Percentiles rank a stretch among this genome's conserved stretches.
phyloP scores from a whole-genome alignment of 192 early-diverging fungal species.

The Backusella circina region DNA sequence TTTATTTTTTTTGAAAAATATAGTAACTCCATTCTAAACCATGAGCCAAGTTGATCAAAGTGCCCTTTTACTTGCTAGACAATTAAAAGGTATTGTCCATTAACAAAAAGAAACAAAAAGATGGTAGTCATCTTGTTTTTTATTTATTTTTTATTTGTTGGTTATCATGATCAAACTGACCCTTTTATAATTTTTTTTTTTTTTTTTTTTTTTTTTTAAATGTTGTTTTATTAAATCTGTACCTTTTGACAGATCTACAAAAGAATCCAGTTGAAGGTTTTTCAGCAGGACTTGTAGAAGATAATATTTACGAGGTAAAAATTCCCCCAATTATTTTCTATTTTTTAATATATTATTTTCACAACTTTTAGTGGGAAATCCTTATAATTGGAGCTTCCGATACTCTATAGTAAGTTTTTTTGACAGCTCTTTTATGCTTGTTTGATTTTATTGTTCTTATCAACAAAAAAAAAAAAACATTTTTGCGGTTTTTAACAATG shows the following conservation, averaged over 20 bases:
- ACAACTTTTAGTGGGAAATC: constrained; percentile 72
- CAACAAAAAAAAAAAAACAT: not conserved
- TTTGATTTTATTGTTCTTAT: not conserved
- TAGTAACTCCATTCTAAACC: not conserved
- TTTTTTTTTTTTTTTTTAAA: constrained; percentile 8
- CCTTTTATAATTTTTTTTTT: constrained; percentile 12
- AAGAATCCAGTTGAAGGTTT: constrained; percentile 76
- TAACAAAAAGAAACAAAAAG: not conserved
- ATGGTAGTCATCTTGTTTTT: not conserved
- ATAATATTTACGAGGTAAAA: constrained; percentile 81
- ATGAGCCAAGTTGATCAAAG: constrained; percentile 32
- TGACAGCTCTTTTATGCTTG: not conserved
- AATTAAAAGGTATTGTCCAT: constrained; percentile 41
- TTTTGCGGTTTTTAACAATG: constrained; percentile 2
- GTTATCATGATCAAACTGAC: not conserved
- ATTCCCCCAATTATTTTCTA: not conserved
- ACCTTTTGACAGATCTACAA: constrained; percentile 56
- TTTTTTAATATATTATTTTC: constrained; percentile 3
- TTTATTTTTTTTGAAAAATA: constrained; percentile 12
- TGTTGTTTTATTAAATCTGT: not conserved
- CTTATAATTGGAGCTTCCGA: constrained; percentile 88
- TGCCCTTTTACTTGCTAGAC: constrained; percentile 42
- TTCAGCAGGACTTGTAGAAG: constrained; percentile 86
- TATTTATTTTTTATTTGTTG: constrained; percentile 6
- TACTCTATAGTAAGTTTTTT: constrained; percentile 71